A percentile compares a stretch with the other conserved stretches of the same genome.
These are phyloP conservation scores for Mortierella sp. DNA, from an alignment of 371 early-diverging fungal genomes.

Conservation along the genomic window DNA sequence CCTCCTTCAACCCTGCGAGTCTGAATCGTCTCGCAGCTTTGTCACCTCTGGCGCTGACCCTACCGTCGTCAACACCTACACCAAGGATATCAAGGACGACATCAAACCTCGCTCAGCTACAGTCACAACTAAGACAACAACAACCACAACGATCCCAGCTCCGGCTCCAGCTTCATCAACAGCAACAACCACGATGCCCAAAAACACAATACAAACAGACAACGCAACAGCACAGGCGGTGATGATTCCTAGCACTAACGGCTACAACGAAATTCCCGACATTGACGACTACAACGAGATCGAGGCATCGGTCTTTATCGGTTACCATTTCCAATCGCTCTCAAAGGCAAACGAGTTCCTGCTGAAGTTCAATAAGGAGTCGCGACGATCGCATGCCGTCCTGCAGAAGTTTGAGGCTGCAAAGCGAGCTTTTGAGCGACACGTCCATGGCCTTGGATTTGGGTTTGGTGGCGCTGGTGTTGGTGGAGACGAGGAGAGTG, in stretches of 20 bases:
- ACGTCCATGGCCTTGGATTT: background rate
- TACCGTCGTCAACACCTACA: background rate
- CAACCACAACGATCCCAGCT: background rate
- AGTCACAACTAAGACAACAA: too few relatives aligned
- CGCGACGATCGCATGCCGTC: background rate
- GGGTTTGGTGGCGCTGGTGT: background rate
- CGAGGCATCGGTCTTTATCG: background rate
- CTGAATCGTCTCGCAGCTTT: background rate
- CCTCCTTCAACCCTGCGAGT: background rate
- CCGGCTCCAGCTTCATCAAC: background rate
- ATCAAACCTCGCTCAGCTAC: background rate
- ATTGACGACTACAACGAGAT: slow-evolving; percentile 6
- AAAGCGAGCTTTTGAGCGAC: background rate
- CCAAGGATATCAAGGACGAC: background rate
- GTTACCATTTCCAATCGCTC: background rate
- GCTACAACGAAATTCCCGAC: background rate
- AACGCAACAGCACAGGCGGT: background rate
- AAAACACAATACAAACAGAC: background rate
- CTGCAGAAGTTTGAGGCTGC: slow-evolving; percentile 4
- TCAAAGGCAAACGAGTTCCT: slow-evolving; percentile 8
- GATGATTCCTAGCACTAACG: background rate
- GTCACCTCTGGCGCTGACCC: background rate
- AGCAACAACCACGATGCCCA: background rate
- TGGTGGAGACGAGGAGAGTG: background rate
- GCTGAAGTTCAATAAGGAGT: background rate